A percentile compares a stretch with the other conserved stretches of the same genome.
These are phyloP conservation scores for Diplodia corticola DNA, from an alignment of 2,329 filamentous ascomycete species.

Conservation along the genomic window DNA sequence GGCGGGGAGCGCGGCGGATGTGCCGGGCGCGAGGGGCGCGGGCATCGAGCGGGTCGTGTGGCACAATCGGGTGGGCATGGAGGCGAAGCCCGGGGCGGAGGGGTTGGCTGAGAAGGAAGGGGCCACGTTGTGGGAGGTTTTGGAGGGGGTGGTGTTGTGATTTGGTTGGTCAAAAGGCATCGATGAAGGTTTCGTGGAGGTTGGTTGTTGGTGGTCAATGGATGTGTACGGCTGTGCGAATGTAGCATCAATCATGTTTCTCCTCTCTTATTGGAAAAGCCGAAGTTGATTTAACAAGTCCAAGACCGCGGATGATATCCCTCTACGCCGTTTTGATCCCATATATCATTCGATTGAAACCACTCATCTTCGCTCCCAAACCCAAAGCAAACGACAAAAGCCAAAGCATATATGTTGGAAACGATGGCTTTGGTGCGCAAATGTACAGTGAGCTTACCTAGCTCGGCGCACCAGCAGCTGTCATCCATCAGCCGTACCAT, in stretches of 20 bases:
- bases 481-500: conserved; percentile 61
- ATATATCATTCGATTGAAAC: neutral
- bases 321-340: neutral
- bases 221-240: neutral
- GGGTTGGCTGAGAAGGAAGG: conserved; percentile 20
- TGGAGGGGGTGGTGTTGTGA: conserved; percentile 6
- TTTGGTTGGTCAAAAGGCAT: neutral
- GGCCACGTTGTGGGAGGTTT: conserved; percentile 9
- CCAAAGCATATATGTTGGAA: neutral
- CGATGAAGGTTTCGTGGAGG: neutral
- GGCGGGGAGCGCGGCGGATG: conserved; percentile 43
- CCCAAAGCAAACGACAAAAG: neutral
- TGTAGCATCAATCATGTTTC: neutral
- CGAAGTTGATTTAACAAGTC: too few relatives aligned
- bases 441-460: neutral
- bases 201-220: neutral
- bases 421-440: neutral
- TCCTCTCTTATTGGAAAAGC: neutral
- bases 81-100: conserved; percentile 20
- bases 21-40: conserved; percentile 40
- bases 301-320: neutral
- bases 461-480: neutral
- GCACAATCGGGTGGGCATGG: conserved; percentile 11
- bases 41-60: conserved; percentile 39
- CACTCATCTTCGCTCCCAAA: neutral